Percentiles rank a stretch among this genome's conserved stretches.
phyloP scores from a whole-genome alignment of 2,329 filamentous ascomycete genomes.

The Pseudophaeomoniella oleicola region DNA sequence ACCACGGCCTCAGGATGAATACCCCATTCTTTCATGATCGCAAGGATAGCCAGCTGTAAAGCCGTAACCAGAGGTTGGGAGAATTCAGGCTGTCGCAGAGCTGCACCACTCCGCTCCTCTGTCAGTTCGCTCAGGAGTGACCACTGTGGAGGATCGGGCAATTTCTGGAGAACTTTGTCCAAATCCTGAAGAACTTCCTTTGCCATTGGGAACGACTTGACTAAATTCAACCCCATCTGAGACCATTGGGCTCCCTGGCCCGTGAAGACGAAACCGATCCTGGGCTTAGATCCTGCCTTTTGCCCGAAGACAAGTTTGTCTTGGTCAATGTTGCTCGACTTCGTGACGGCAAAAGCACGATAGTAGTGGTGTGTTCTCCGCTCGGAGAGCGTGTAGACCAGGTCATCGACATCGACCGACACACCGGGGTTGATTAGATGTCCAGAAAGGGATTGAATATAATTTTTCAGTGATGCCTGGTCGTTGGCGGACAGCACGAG shows the following conservation, averaged over 20 bases:
- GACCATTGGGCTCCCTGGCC: conserved; percentile 21
- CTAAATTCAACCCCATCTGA: conserved; percentile 17
- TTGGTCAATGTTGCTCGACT: neutral
- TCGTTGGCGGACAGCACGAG: neutral
- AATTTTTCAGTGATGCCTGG: neutral
- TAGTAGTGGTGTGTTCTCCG: neutral
- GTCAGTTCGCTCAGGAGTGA: conserved; percentile 4
- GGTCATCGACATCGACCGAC: neutral
- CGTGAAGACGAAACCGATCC: conserved; percentile 15
- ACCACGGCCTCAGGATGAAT: conserved; percentile 2
- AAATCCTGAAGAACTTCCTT: neutral
- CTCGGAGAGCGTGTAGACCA: neutral
- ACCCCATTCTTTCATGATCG: conserved; percentile 4
- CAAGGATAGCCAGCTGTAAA: conserved; percentile 5
- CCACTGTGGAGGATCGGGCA: conserved; percentile 9
- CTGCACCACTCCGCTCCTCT: conserved; percentile 1
- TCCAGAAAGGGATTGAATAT: neutral
- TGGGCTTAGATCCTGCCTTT: neutral
- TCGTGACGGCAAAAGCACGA: neutral
- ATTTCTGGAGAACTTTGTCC: neutral
- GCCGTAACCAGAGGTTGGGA: conserved; percentile 7
- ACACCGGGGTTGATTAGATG: neutral
- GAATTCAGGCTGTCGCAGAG: conserved; percentile 3
- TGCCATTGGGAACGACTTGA: conserved; percentile 10
- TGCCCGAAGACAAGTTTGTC: neutral